Evolutionary conservation across 192 early-diverging fungal species (phyloP).

Genomic region (Endogone sp.): DNA sequence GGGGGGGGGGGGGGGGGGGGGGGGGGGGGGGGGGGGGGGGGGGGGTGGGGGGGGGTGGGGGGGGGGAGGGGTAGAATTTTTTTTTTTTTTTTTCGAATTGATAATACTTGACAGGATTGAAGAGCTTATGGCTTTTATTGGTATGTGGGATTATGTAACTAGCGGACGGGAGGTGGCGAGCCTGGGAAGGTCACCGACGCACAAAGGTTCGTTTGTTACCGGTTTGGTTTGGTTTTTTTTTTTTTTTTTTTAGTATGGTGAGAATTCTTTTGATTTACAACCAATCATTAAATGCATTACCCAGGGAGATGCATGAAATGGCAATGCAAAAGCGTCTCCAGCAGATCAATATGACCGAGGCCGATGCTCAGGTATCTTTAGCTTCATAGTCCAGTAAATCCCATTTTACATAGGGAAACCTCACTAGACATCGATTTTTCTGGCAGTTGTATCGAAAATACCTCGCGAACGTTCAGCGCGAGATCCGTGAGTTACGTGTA

Average conservation of each 20-base stretch:
- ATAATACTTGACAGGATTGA: too few relatives aligned
- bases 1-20: too few relatives aligned
- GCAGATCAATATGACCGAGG: conserved; percentile 69
- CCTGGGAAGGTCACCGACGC: conserved; percentile 31
- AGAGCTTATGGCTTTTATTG: too few relatives aligned
- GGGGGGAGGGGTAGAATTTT: too few relatives aligned
- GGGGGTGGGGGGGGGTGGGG: too few relatives aligned
- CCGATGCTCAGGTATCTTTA: conserved; percentile 40
- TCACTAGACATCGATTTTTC: too few relatives aligned
- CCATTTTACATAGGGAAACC: conserved; percentile 18
- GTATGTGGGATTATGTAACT: conserved; percentile 3
- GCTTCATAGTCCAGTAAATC: too few relatives aligned
- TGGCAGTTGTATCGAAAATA: conserved; percentile 44
- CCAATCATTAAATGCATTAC: background rate
- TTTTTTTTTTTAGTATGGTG: conserved; percentile 2
- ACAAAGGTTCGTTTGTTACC: conserved; percentile 20
- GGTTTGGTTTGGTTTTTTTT: background rate
- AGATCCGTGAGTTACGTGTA: conserved; percentile 70
- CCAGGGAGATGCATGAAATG: conserved; percentile 64
- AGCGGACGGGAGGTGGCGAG: conserved; percentile 26
- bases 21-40: too few relatives aligned
- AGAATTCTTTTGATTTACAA: background rate
- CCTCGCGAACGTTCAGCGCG: conserved; percentile 56
- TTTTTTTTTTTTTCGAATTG: too few relatives aligned
- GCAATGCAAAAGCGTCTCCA: conserved; percentile 64